phyloP scores from a whole-genome alignment of 768 basidiomycete genomes.

The Leucocoprinus leucothites region DNA sequence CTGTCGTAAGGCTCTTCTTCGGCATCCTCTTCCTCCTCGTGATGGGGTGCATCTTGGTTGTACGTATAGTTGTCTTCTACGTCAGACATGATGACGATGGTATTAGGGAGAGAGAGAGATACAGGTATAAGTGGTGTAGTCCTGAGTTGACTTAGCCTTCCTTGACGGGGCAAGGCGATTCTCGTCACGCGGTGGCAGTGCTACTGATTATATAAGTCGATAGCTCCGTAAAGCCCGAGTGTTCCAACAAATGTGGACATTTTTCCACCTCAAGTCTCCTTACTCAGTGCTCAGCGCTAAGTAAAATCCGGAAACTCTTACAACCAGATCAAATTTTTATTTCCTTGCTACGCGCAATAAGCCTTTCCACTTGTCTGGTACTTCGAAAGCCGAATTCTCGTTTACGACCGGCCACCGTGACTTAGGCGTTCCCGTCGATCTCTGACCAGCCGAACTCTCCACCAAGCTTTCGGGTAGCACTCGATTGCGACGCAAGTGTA shows the following conservation, averaged over 20 bases:
- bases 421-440: conserved; percentile 19
- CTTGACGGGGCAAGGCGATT: not conserved
- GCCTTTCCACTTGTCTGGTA: too few relatives aligned
- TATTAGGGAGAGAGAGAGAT: conserved; percentile 10
- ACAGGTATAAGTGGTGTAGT: not conserved
- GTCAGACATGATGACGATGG: conserved; percentile 41
- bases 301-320: too few relatives aligned
- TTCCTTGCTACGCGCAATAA: too few relatives aligned
- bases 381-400: too few relatives aligned
- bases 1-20: conserved; percentile 37
- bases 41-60: conserved; percentile 45
- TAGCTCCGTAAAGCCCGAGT: too few relatives aligned
- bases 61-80: conserved; percentile 34
- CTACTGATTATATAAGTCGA: too few relatives aligned
- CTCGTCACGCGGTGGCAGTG: not conserved
- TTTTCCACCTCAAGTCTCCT: too few relatives aligned
- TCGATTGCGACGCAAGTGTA: conserved; percentile 18
- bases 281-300: too few relatives aligned
- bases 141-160: not conserved
- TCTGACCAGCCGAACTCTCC: conserved; percentile 24
- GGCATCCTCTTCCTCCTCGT: conserved; percentile 39
- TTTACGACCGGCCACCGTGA: too few relatives aligned
- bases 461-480: conserved; percentile 17
- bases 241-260: too few relatives aligned
- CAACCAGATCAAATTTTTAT: too few relatives aligned